phyloP scores from a whole-genome alignment of 2,329 filamentous ascomycete genomes.

The Rugonectria rugulosa region DNA sequence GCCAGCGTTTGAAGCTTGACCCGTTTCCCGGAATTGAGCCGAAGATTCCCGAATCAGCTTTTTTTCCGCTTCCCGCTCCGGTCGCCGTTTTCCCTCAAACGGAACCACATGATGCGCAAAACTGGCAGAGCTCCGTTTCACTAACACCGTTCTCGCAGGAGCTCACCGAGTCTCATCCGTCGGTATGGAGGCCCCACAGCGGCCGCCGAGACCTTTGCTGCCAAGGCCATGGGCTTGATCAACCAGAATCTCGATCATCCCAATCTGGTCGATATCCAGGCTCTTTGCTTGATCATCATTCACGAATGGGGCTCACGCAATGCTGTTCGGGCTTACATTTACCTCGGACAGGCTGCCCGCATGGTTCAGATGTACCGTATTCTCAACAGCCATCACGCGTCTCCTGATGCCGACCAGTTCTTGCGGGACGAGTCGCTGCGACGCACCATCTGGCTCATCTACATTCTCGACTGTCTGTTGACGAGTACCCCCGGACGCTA shows the following conservation, averaged over 20 bases:
- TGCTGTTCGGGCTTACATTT: slow-evolving; percentile 69
- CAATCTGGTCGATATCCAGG: slow-evolving; percentile 67
- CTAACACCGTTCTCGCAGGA: slow-evolving; percentile 47
- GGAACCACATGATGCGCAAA: neutral
- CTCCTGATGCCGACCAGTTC: slow-evolving; percentile 63
- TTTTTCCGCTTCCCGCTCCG: slow-evolving; percentile 14
- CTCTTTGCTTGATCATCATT: slow-evolving; percentile 66
- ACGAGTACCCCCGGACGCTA: slow-evolving; percentile 68
- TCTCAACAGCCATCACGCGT: slow-evolving; percentile 61
- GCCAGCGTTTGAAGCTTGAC: slow-evolving; percentile 12
- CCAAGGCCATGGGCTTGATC: slow-evolving; percentile 64
- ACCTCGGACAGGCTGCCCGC: slow-evolving; percentile 68
- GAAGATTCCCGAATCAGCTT: slow-evolving; percentile 28
- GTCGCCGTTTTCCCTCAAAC: slow-evolving; percentile 10
- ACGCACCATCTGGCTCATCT: slow-evolving; percentile 68
- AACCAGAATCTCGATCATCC: slow-evolving; percentile 67
- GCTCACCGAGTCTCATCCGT: slow-evolving; percentile 63
- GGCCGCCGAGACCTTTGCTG: slow-evolving; percentile 66
- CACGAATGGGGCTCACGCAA: slow-evolving; percentile 70
- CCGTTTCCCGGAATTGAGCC: slow-evolving; percentile 32
- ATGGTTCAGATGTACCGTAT: slow-evolving; percentile 72
- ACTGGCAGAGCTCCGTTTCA: slow-evolving; percentile 19
- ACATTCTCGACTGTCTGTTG: slow-evolving; percentile 68
- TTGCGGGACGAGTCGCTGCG: slow-evolving; percentile 68
- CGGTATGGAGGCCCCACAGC: slow-evolving; percentile 64